A percentile compares a stretch with the other conserved stretches of the same genome.
phyloP scores from a whole-genome alignment of 78 protist genomes.

The Dictyostelium capitatum region DNA sequence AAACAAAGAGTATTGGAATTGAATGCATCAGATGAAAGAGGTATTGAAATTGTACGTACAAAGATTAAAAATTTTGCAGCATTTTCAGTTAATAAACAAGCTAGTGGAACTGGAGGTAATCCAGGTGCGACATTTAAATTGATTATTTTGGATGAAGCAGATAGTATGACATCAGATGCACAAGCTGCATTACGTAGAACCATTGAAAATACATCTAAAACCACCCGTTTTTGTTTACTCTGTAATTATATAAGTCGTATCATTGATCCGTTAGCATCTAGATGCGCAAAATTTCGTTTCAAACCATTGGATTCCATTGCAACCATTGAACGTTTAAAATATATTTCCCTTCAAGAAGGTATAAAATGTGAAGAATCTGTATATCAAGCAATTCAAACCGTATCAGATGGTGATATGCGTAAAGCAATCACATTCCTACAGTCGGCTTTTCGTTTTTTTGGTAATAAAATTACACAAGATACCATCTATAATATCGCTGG shows the following conservation, averaged over 20 bases:
- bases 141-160: conserved; percentile 99
- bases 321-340: conserved; percentile 77
- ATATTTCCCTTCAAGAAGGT: conserved; percentile 84
- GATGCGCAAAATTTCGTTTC: conserved; percentile 99
- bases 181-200: conserved; percentile 96
- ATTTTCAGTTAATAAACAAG: conserved; percentile 29
- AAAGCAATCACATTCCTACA: conserved; percentile 93
- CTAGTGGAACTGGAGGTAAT: not conserved
- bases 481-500: conserved; percentile 81
- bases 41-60: conserved; percentile 95
- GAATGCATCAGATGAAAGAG: conserved; percentile 99
- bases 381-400: conserved; percentile 35
- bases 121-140: conserved; percentile 90
- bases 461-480: conserved; percentile 11
- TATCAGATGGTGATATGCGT: conserved; percentile 96
- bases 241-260: conserved; percentile 95
- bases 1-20: conserved; percentile 94
- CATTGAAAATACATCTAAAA: conserved; percentile 93
- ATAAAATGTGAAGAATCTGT: conserved; percentile 27
- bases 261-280: conserved; percentile 98
- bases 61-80: conserved; percentile 96
- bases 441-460: conserved; percentile 83
- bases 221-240: conserved; percentile 95
- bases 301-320: conserved; percentile 87
- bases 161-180: conserved; percentile 98